Base-by-base conservation (phyloP, 164 flowering plant genomes). In the Magnolia kwangsiensis region DNA sequence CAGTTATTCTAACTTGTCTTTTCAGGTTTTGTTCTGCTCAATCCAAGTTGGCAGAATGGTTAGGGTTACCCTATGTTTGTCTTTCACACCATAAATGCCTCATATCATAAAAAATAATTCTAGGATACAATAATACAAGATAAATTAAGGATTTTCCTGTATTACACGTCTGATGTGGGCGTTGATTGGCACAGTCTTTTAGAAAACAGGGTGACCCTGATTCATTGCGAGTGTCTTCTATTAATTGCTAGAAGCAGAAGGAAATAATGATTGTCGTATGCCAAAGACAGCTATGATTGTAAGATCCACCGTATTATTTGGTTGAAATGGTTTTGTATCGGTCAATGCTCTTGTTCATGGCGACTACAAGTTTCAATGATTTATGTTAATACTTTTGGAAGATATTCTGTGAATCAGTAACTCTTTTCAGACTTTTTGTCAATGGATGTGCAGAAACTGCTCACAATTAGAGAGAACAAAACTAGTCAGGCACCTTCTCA, bases 401-500 rank as follows among this genome's bases (percentile, higher is more conserved):
- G n/a, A n/a, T 78, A 45, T 68, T 69, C 37, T 69, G 13, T 21
- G 23, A 71, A 20, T 10, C 29, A 37, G 61, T 16, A 71, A 24
- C 8, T 75, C 4, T 37, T 69, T 75, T 24, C 77, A 90, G 91
- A 55, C 18, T 11, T 55, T 9, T 51, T 8, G 67, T 79, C 27
- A 76, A 72, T 68, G 70, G 75, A 50, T 80, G 75, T 84, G 82
- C 61, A 76, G 83, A 72, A 84, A 82, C 50, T 78, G 73, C 74
- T 80, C 83, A 8, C 50, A 76, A 8, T 49, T 82, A 3, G 96
- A 92, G 79, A 82, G 83, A 50, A 73, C 77, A 24, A 82, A 80
- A 55, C 68, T 91, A 64, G 81, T 90, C 27, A 85, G 85, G 63
- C 86, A 92, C 72, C 90, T 91, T 72, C 88, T 90, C 76, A 78